Percentiles rank a stretch among this genome's conserved stretches.
Conservation (phyloP, 1,284 basidiomycete species). For the Ustilago trichophora region DNA sequence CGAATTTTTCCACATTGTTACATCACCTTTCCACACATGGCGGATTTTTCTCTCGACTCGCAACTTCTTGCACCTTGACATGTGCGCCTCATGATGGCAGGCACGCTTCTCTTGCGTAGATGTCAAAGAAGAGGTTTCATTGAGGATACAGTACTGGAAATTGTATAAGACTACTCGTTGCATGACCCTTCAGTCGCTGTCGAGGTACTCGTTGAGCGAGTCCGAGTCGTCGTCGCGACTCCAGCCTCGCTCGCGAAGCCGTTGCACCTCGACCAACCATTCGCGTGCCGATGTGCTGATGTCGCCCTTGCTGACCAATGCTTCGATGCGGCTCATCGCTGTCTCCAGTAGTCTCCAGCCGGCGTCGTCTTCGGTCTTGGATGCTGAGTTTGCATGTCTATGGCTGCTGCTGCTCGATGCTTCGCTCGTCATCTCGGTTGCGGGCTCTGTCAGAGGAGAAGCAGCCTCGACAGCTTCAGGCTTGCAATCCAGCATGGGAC, state of each 20-base stretch:
- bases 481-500: constrained; percentile 31
- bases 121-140: no score
- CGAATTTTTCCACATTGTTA: no score
- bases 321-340: constrained; percentile 20
- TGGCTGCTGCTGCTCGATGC: no score
- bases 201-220: background rate
- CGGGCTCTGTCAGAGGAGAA: background rate
- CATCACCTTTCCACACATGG: no score
- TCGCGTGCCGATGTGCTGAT: constrained; percentile 20
- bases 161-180: no score
- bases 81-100: no score
- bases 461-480: background rate
- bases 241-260: constrained; percentile 28
- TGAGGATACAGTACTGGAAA: no score
- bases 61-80: no score
- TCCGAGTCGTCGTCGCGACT: constrained; percentile 1
- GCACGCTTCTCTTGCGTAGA: no score
- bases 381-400: background rate
- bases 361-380: background rate
- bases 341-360: constrained; percentile 1
- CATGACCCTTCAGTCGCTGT: constrained; percentile 20
- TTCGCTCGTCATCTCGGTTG: no score
- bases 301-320: constrained; percentile 6
- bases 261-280: constrained; percentile 30
- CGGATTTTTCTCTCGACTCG: no score